phyloP scores from a whole-genome alignment of 2,329 filamentous ascomycete genomes.

The Penicillium sp. region DNA sequence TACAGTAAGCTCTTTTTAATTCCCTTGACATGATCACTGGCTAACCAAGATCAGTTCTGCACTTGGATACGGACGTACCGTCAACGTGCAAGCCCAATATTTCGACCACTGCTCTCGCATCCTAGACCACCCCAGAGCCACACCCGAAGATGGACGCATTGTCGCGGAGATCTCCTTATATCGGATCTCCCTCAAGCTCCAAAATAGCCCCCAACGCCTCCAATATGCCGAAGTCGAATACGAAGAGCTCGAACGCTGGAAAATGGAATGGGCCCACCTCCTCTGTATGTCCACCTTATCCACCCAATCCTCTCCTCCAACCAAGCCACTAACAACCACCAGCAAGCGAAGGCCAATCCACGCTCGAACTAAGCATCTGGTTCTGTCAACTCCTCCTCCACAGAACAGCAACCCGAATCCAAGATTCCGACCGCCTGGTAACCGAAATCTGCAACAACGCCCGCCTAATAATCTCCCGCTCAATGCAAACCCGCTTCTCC shows the following conservation, averaged over 20 bases:
- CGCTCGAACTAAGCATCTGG: slow-evolving; percentile 34
- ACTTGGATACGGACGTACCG: slow-evolving; percentile 32
- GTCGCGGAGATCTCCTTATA: slow-evolving; percentile 36
- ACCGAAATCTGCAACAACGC: slow-evolving; percentile 31
- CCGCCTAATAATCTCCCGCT: slow-evolving; percentile 31
- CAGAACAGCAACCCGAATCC: slow-evolving; percentile 29
- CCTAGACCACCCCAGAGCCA: slow-evolving; percentile 31
- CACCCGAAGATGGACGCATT: slow-evolving; percentile 30
- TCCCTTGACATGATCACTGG: not conserved
- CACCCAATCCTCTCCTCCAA: not conserved
- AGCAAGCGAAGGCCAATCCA: slow-evolving; percentile 31
- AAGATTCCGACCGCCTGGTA: slow-evolving; percentile 27
- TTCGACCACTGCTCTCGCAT: slow-evolving; percentile 33
- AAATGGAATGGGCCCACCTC: slow-evolving; percentile 35
- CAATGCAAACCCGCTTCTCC: slow-evolving; percentile 30
- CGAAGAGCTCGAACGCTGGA: slow-evolving; percentile 36
- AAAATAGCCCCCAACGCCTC: slow-evolving; percentile 26
- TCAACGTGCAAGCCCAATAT: slow-evolving; percentile 30
- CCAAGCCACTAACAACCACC: slow-evolving; percentile 1
- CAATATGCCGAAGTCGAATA: slow-evolving; percentile 29
- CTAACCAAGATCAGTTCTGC: slow-evolving; percentile 25
- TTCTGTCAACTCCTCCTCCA: slow-evolving; percentile 38
- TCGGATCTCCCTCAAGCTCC: slow-evolving; percentile 28
- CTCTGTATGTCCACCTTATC: slow-evolving; percentile 21
- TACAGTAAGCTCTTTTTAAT: slow-evolving; percentile 28